phyloP scores from a whole-genome alignment of 108 stramenopile genomes.

The Aureococcus anophagefferens region DNA sequence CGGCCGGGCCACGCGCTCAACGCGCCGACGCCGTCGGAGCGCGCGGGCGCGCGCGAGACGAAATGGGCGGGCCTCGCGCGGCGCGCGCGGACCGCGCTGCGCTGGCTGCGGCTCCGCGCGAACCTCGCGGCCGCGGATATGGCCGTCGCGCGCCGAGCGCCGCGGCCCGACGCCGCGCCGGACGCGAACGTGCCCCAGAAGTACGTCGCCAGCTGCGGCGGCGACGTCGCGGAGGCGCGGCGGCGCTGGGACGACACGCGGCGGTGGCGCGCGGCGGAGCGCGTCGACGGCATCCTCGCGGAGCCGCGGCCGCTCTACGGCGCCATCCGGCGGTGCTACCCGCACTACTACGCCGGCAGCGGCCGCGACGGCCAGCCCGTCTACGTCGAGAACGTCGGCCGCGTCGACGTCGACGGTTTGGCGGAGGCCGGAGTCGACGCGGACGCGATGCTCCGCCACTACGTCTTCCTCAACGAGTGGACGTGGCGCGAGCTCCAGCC shows the following conservation, averaged over 20 bases:
- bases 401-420: not conserved
- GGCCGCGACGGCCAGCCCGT: not conserved
- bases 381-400: not conserved
- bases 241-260: constrained; percentile 1
- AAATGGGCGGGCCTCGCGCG: too few species aligned
- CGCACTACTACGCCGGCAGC: constrained; percentile 4
- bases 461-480: not conserved
- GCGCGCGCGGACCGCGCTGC: too few species aligned
- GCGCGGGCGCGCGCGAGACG: too few species aligned
- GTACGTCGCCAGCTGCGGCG: not conserved
- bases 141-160: too few species aligned
- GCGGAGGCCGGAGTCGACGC: not conserved
- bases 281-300: not conserved
- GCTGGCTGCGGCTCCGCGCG: too few species aligned
- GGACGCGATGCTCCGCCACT: not conserved
- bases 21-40: too few species aligned
- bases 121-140: too few species aligned
- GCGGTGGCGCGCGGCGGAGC: constrained; percentile 8
- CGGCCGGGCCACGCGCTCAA: too few species aligned
- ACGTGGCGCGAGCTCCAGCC: not conserved
- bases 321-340: constrained; percentile 8
- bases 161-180: too few species aligned
- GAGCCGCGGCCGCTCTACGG: constrained; percentile 1
- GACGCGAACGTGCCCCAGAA: too few species aligned
- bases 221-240: constrained; percentile 5